These are phyloP conservation scores for Kalanchoe fedtschenkoi DNA, from an alignment of 164 flowering plant species.

Conservation along the genomic window DNA sequence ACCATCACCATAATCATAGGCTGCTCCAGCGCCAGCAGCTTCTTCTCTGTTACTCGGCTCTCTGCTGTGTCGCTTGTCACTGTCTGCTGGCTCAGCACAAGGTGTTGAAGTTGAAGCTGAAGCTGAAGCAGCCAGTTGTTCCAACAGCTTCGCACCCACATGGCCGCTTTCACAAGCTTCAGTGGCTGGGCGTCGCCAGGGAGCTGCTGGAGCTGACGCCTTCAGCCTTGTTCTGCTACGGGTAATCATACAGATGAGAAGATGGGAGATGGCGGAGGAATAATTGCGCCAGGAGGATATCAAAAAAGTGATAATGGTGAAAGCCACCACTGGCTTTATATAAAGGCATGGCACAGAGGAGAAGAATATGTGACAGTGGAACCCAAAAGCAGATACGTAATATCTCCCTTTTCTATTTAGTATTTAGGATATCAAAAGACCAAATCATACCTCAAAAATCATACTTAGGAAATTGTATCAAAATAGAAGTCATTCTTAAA, in stretches of 20 bases:
- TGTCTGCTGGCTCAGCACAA: no score
- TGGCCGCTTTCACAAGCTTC: no score
- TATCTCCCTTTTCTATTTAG: no score
- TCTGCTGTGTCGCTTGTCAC: no score
- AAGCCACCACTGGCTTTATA: background rate
- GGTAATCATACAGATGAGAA: background rate
- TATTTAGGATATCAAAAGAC: background rate
- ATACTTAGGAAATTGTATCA: no score
- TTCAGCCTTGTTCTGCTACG: slow-evolving; percentile 1
- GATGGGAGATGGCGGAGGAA: background rate
- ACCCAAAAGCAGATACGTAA: no score
- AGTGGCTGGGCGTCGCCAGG: background rate
- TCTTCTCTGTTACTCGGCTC: background rate
- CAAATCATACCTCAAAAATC: no score
- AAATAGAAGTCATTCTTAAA: no score
- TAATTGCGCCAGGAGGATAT: background rate
- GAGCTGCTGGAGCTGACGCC: background rate
- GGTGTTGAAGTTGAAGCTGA: no score
- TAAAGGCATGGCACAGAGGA: background rate
- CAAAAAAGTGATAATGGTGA: background rate
- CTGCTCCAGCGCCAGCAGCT: background rate
- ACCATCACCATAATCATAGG: background rate
- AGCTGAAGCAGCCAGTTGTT: background rate
- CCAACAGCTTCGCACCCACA: background rate
- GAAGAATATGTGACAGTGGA: no score